Base-by-base conservation (phyloP, 2,329 filamentous ascomycete species). In the Aspergillus sp. region DNA sequence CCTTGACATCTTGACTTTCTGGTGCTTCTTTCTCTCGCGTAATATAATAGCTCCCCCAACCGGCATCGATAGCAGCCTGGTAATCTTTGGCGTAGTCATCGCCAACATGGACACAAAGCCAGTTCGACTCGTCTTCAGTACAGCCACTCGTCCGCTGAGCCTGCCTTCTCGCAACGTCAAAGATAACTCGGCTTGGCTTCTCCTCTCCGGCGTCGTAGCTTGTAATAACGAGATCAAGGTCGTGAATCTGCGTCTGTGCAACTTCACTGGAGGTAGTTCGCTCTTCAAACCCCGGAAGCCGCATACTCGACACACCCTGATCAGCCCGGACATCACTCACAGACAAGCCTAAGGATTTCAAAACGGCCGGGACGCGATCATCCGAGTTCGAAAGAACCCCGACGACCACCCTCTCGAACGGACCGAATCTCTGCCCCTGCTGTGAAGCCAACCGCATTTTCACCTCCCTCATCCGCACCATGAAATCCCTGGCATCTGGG, bases 381-480 rank as follows among this genome's bases (percentile, higher is more conserved):
- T 74, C 71, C 7, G 71, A 72, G 48, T 74, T 74, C 3, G 71
- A 73, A 38, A 74, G 49, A 4, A 73, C 62, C 0, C 71, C 71
- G 1, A 72, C 53, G 26, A 71, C 32, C 2, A 73, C 50, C 5
- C 59, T 55, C n/a, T 67, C 60, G 45, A 68, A 68, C 5, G 19
- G 32, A 26, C 33, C 41, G 29, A 46, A 42, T 19, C 28, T 7
- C 28, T 42, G 30, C 41, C 19, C 19, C 19, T 57, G 62, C 29
- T 58, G 52, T 30, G 9, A 1, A 27, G 10, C n/a, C 26, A 36
- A 8, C 33, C 27, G 9, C 9, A 29, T 32, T 38, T 51, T 50
- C 1, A 57, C 29, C 7, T 52, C 42, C 8, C 56, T 54, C 53
- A 72, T 52, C 10, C 56, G 52, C 4, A 51, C 46, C 34, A 73